Conservation (phyloP, 2,329 filamentous ascomycete species). For the Xylariaceae sp. region DNA sequence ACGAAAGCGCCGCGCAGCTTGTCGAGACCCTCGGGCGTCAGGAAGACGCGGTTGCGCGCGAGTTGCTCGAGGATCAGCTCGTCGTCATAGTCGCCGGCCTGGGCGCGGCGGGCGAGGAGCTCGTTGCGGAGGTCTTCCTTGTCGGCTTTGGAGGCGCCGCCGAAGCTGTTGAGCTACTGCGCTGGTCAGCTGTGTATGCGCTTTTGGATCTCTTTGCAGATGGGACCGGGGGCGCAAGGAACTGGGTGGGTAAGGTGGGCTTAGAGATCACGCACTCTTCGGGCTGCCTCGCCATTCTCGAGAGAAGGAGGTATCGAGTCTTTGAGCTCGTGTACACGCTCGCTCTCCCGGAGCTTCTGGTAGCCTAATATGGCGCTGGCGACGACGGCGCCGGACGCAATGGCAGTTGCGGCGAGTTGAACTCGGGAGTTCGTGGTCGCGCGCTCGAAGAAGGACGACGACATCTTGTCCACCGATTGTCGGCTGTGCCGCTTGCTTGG, state of each 20-base stretch:
- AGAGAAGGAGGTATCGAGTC: constrained; percentile 47
- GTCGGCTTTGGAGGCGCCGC: constrained; percentile 42
- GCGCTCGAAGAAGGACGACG: constrained; percentile 40
- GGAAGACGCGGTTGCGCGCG: constrained; percentile 86
- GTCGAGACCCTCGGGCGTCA: constrained; percentile 73
- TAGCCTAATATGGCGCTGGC: constrained; percentile 59
- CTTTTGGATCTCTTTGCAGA: too few relatives aligned
- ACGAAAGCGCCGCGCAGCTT: constrained; percentile 80
- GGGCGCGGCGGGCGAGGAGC: constrained; percentile 54
- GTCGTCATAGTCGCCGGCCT: constrained; percentile 61
- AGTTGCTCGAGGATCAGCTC: constrained; percentile 93
- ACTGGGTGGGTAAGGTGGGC: neutral
- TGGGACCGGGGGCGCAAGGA: neutral
- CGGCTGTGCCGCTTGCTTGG: neutral
- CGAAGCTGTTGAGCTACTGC: constrained; percentile 56
- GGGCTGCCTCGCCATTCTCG: constrained; percentile 28
- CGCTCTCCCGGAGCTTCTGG: constrained; percentile 53
- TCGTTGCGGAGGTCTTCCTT: constrained; percentile 60
- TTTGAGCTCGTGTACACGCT: constrained; percentile 54
- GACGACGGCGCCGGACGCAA: constrained; percentile 58
- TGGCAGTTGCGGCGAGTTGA: constrained; percentile 68
- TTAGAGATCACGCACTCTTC: constrained; percentile 29
- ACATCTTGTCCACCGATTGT: neutral
- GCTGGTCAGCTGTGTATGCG: constrained; percentile 13
- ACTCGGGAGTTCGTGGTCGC: constrained; percentile 41